Evolutionary conservation across 257 asterid genomes (phyloP).

Genomic region (Forsythia suspensa): DNA sequence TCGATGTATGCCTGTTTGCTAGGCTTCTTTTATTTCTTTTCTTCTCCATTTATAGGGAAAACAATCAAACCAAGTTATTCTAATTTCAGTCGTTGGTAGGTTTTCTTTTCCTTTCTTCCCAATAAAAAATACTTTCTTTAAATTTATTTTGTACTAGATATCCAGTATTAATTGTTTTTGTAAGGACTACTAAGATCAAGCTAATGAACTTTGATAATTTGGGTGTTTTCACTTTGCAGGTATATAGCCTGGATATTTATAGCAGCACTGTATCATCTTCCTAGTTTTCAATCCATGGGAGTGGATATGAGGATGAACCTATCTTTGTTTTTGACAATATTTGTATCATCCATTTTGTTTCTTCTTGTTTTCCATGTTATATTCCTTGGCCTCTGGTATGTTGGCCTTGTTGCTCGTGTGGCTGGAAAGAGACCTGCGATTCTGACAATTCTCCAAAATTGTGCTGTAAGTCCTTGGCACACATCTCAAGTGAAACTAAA

Average conservation of each 20-base stretch:
- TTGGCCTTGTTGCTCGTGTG: slow-evolving; percentile 95
- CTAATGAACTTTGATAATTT: slow-evolving; percentile 9
- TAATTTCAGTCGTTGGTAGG: slow-evolving; percentile 94
- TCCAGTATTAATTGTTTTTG: background rate
- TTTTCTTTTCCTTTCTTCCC: slow-evolving; percentile 5
- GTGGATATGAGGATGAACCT: slow-evolving; percentile 97
- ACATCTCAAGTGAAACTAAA: slow-evolving; percentile 22
- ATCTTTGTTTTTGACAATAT: slow-evolving; percentile 85
- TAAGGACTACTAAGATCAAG: background rate
- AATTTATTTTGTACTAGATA: background rate
- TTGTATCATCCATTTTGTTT: slow-evolving; percentile 78
- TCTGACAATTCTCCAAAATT: slow-evolving; percentile 84
- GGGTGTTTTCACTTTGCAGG: slow-evolving; percentile 46
- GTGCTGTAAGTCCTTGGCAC: slow-evolving; percentile 69
- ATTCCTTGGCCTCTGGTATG: slow-evolving; percentile 92
- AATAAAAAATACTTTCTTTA: background rate
- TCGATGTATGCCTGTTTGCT: slow-evolving; percentile 97
- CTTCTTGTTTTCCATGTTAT: slow-evolving; percentile 87
- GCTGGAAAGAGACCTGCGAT: slow-evolving; percentile 93
- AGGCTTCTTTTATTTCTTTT: slow-evolving; percentile 98
- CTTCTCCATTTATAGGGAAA: slow-evolving; percentile 95
- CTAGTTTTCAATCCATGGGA: slow-evolving; percentile 99
- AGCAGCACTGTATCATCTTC: slow-evolving; percentile 98
- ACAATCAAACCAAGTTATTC: slow-evolving; percentile 96
- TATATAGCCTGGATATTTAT: slow-evolving; percentile 88